phyloP scores from a whole-genome alignment of 1,284 basidiomycete species.

The Trichosporon asahii region DNA sequence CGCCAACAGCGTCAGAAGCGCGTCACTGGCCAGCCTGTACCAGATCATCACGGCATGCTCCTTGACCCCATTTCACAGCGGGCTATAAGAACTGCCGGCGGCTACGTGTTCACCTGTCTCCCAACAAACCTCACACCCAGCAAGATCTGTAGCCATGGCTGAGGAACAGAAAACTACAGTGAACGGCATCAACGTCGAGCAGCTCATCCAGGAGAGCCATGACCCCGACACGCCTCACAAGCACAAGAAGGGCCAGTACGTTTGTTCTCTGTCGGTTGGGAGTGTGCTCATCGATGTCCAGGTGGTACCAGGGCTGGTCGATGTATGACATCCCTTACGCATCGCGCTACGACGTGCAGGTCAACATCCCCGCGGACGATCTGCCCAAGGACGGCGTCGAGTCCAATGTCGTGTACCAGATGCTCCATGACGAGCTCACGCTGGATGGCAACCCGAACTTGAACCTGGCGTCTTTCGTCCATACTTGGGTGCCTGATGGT shows the following conservation, averaged over 20 bases:
- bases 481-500: conserved; percentile 63
- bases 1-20: too few relatives aligned
- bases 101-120: background rate
- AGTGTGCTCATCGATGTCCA: too few relatives aligned
- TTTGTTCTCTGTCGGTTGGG: too few relatives aligned
- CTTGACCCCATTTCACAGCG: background rate
- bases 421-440: conserved; percentile 77
- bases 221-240: background rate
- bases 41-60: background rate
- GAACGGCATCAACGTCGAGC: conserved; percentile 46
- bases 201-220: conserved; percentile 36
- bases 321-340: conserved; percentile 43
- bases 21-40: too few relatives aligned
- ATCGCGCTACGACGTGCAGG: conserved; percentile 43
- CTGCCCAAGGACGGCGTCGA: conserved; percentile 51
- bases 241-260: conserved; percentile 8
- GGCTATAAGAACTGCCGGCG: background rate
- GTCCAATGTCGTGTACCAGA: conserved; percentile 62
- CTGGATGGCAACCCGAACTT: conserved; percentile 74
- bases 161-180: conserved; percentile 27
- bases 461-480: conserved; percentile 74
- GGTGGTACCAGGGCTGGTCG: conserved; percentile 24
- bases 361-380: conserved; percentile 49
- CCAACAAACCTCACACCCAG: background rate
- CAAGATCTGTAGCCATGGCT: background rate